Conservation (phyloP, 345 rosid species). For the Salix purpurea region DNA sequence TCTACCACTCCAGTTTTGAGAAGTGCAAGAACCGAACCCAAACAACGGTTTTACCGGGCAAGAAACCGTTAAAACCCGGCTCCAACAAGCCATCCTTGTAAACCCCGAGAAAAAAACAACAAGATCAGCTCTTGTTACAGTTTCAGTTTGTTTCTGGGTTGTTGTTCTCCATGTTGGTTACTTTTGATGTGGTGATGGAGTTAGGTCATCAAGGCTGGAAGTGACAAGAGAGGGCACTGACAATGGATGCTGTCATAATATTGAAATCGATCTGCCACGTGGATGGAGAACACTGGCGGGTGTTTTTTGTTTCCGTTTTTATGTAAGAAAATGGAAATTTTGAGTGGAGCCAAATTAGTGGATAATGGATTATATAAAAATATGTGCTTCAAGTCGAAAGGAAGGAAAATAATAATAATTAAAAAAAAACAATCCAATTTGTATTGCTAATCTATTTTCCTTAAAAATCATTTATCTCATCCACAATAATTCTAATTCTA, state of each 20-base stretch:
- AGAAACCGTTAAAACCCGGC: constrained; percentile 54
- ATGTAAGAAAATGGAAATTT: neutral
- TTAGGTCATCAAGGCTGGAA: neutral
- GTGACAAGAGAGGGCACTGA: constrained; percentile 25
- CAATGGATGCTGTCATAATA: neutral
- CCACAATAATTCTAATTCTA: no score
- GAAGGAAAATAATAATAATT: no score
- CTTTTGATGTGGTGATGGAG: neutral
- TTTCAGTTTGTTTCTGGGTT: no score
- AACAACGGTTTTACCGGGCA: constrained; percentile 36
- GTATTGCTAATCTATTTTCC: no score
- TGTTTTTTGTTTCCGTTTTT: neutral
- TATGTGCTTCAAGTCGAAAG: neutral
- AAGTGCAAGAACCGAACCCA: constrained; percentile 6
- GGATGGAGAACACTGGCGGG: neutral
- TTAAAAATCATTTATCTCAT: no score
- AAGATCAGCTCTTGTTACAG: no score
- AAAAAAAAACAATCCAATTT: no score
- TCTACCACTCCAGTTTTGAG: constrained; percentile 6
- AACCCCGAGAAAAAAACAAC: neutral
- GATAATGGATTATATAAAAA: neutral
- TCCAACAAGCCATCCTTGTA: constrained; percentile 42
- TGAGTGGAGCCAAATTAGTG: neutral
- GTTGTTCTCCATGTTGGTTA: no score
- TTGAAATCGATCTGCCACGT: constrained; percentile 1